Percentiles rank a stretch among this genome's conserved stretches.
Conservation (phyloP, 2,329 filamentous ascomycete genomes). For the Byssoonygena ceratinophila region DNA sequence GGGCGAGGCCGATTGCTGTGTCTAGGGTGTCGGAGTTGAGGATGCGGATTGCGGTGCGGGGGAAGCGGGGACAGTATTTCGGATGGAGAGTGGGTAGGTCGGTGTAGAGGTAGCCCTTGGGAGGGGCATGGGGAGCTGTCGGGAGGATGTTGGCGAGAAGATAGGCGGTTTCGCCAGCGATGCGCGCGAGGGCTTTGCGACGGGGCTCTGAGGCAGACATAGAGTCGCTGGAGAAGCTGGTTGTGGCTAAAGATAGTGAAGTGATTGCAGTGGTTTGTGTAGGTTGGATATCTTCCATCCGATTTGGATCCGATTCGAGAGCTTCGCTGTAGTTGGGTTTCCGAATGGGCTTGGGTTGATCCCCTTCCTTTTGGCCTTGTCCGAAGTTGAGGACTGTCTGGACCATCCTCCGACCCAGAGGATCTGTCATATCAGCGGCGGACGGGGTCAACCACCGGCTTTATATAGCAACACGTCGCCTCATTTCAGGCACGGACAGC, state of each 20-base stretch:
- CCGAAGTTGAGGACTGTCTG: slow-evolving; percentile 19
- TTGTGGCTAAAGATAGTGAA: background rate
- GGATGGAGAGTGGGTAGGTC: slow-evolving; percentile 34
- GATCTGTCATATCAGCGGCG: slow-evolving; percentile 7
- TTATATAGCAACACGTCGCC: too few relatives aligned
- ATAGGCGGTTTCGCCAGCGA: slow-evolving; percentile 40
- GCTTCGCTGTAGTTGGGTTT: background rate
- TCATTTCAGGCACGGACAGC: too few relatives aligned
- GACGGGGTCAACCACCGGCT: background rate
- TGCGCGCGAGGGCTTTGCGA: slow-evolving; percentile 28
- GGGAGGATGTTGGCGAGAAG: slow-evolving; percentile 41
- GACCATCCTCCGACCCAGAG: slow-evolving; percentile 11
- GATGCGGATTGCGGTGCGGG: slow-evolving; percentile 37
- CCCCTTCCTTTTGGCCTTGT: slow-evolving; percentile 6
- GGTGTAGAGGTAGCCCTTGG: slow-evolving; percentile 32
- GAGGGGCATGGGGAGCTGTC: slow-evolving; percentile 34
- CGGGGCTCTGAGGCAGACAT: background rate
- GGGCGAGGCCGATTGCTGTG: slow-evolving; percentile 39
- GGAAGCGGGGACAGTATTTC: slow-evolving; percentile 35
- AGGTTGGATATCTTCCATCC: slow-evolving; percentile 16
- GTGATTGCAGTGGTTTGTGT: background rate
- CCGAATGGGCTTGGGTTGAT: background rate
- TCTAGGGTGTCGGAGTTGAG: slow-evolving; percentile 50
- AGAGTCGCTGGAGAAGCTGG: background rate
- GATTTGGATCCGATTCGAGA: background rate